phyloP scores from a whole-genome alignment of 805 yeast species.

The Zygotorulaspora chibaensis region DNA sequence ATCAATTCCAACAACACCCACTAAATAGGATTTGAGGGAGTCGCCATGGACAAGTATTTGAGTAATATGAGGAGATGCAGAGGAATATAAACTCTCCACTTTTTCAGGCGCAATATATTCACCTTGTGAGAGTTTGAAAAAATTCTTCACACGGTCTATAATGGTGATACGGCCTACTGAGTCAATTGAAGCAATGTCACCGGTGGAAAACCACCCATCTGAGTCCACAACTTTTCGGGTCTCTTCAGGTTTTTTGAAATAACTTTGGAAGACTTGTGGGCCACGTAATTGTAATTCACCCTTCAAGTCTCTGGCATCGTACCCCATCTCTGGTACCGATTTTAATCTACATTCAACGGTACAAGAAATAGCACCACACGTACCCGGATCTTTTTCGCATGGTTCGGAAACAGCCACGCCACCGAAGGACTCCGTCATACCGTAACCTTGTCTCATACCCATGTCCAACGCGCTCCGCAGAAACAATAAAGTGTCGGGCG shows the following conservation, averaged over 20 bases:
- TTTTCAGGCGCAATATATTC: conserved; percentile 74
- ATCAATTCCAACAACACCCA: conserved; percentile 62
- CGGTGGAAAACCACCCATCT: conserved; percentile 64
- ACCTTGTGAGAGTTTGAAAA: conserved; percentile 64
- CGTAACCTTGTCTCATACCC: conserved; percentile 67
- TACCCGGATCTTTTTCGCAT: conserved; percentile 46
- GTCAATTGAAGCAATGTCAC: conserved; percentile 58
- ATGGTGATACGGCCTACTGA: conserved; percentile 52
- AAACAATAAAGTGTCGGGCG: conserved; percentile 56
- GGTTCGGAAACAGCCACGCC: conserved; percentile 47
- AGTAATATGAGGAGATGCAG: conserved; percentile 46
- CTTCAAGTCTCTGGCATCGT: conserved; percentile 42
- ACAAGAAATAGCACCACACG: conserved; percentile 57
- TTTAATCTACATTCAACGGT: conserved; percentile 54
- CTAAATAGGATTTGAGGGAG: conserved; percentile 49
- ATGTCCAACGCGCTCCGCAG: conserved; percentile 57
- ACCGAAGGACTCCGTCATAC: conserved; percentile 68
- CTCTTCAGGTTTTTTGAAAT: conserved; percentile 54
- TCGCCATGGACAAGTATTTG: conserved; percentile 66
- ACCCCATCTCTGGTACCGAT: conserved; percentile 63
- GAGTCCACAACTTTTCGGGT: conserved; percentile 49
- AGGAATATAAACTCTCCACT: conserved; percentile 59
- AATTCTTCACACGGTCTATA: conserved; percentile 74
- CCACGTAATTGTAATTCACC: conserved; percentile 67
- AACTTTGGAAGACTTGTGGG: conserved; percentile 53